Conservation (phyloP, 768 basidiomycete genomes). For the Mycena belliarum region DNA sequence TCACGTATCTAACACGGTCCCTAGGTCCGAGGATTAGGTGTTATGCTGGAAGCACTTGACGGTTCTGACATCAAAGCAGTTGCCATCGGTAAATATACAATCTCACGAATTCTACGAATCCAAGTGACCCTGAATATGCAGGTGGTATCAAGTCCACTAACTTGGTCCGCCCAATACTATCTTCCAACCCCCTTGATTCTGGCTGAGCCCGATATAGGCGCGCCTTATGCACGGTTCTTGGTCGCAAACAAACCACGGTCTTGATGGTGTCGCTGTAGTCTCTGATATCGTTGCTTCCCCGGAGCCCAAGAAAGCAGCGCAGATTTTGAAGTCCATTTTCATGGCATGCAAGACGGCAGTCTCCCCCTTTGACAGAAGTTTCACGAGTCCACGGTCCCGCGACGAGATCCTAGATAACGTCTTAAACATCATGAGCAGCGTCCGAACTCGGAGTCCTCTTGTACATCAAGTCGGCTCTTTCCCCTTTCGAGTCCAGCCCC, state of each 20-base stretch:
- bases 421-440: slow-evolving; percentile 47
- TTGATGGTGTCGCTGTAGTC: slow-evolving; percentile 88
- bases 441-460: slow-evolving; percentile 62
- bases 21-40: slow-evolving; percentile 68
- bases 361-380: neutral
- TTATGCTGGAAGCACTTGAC: slow-evolving; percentile 63
- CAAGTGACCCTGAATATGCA: slow-evolving; percentile 30
- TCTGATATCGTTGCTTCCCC: slow-evolving; percentile 78
- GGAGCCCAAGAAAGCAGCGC: slow-evolving; percentile 55
- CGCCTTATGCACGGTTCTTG: slow-evolving; percentile 62
- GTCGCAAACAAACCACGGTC: slow-evolving; percentile 51
- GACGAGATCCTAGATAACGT: slow-evolving; percentile 46
- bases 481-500: neutral
- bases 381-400: slow-evolving; percentile 26
- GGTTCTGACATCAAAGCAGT: slow-evolving; percentile 70
- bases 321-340: slow-evolving; percentile 23
- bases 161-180: slow-evolving; percentile 37
- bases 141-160: slow-evolving; percentile 88
- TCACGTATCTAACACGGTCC: too few species aligned
- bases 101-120: neutral
- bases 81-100: slow-evolving; percentile 77
- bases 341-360: slow-evolving; percentile 20
- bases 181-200: slow-evolving; percentile 42
- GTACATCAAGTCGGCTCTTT: slow-evolving; percentile 67
- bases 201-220: neutral